A percentile compares a stretch with the other conserved stretches of the same genome.
Conservation (phyloP, 1,139 yeast species). For the Blastobotrys apis region DNA sequence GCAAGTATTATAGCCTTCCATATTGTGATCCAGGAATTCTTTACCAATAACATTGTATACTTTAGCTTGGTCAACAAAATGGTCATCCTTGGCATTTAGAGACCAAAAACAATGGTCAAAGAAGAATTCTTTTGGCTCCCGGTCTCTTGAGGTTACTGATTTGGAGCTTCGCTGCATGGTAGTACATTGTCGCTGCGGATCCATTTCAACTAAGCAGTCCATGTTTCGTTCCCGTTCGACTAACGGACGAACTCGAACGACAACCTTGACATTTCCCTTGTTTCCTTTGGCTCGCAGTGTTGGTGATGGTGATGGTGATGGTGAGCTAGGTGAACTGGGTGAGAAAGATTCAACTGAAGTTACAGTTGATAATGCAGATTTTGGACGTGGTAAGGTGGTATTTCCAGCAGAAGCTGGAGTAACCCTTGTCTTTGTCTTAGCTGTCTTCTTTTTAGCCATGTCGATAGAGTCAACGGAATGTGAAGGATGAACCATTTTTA, state of each 20-base stretch:
- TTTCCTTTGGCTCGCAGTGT: constrained; percentile 1
- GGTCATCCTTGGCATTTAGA: constrained; percentile 35
- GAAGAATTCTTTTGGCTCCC: constrained; percentile 38
- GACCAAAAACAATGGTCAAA: constrained; percentile 66
- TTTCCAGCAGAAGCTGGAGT: constrained; percentile 1
- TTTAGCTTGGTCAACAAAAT: constrained; percentile 45
- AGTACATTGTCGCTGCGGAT: constrained; percentile 23
- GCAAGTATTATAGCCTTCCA: constrained; percentile 70
- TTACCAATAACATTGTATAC: constrained; percentile 55
- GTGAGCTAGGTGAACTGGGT: background rate
- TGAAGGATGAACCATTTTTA: constrained; percentile 4
- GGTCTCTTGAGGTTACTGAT: constrained; percentile 19
- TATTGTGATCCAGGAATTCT: constrained; percentile 56
- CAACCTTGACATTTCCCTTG: constrained; percentile 38
- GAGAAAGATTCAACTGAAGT: background rate
- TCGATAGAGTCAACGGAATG: constrained; percentile 2
- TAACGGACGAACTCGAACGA: constrained; percentile 39
- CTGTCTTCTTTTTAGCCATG: constrained; percentile 9
- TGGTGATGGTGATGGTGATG: constrained; percentile 5
- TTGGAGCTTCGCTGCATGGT: constrained; percentile 21
- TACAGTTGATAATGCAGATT: constrained; percentile 6
- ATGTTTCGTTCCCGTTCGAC: constrained; percentile 30
- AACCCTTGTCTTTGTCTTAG: constrained; percentile 2
- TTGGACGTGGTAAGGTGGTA: constrained; percentile 10
- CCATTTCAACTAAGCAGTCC: constrained; percentile 29